Evolutionary conservation across 177 flowering plant genomes (phyloP).

Genomic region (Vitis hybrid): DNA sequence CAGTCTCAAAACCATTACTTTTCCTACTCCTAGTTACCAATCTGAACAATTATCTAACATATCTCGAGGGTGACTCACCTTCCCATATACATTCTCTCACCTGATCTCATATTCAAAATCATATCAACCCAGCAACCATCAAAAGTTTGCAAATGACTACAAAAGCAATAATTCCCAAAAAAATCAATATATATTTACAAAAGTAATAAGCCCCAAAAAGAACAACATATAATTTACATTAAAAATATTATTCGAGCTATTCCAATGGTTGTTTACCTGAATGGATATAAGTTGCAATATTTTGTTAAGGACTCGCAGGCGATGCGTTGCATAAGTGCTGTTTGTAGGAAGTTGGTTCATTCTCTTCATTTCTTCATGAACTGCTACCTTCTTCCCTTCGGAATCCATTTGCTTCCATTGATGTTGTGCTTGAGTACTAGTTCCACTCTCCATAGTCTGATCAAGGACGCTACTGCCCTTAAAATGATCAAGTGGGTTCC

Average conservation of each 20-base stretch:
- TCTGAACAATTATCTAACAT: no score
- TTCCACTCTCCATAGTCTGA: slow-evolving; percentile 20
- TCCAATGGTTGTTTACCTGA: slow-evolving; percentile 40
- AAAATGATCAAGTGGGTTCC: slow-evolving; percentile 23
- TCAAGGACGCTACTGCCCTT: slow-evolving; percentile 23
- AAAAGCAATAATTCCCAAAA: slow-evolving; percentile 2
- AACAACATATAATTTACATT: not conserved
- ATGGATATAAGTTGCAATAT: slow-evolving; percentile 65
- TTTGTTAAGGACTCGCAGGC: slow-evolving; percentile 74
- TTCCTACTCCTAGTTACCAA: no score
- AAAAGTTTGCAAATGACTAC: not conserved
- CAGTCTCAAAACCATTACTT: no score
- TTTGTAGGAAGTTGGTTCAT: slow-evolving; percentile 63
- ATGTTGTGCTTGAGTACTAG: slow-evolving; percentile 7
- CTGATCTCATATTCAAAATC: no score
- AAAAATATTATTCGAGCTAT: not conserved
- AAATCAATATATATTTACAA: no score
- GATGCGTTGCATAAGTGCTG: slow-evolving; percentile 73
- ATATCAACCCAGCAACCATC: no score
- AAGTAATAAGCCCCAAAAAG: no score
- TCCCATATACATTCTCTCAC: no score
- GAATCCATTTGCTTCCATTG: slow-evolving; percentile 25
- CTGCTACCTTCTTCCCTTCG: slow-evolving; percentile 52
- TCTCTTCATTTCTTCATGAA: slow-evolving; percentile 66
- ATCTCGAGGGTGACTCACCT: no score